phyloP scores from a whole-genome alignment of 2,329 filamentous ascomycete species.

The Ilyonectria sp. region DNA sequence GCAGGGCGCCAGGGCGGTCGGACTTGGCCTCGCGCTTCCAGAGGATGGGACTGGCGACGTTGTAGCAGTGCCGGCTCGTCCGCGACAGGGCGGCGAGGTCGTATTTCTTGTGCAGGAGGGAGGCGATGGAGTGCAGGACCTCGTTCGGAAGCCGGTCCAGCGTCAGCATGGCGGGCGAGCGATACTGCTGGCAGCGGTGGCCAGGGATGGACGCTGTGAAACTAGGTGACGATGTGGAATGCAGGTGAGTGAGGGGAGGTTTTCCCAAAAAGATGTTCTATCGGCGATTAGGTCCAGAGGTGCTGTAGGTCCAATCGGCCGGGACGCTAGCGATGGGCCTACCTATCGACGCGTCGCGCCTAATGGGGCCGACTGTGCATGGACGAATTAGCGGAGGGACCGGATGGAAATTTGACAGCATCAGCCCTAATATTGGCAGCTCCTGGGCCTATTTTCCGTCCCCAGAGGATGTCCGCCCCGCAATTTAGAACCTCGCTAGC shows the following conservation, averaged over 20 bases:
- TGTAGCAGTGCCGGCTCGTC: conserved; percentile 44
- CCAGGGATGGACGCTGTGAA: conserved; percentile 16
- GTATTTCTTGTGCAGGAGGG: conserved; percentile 45
- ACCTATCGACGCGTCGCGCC: conserved; percentile 28
- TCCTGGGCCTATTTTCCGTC: conserved; percentile 9
- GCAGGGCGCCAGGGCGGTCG: conserved; percentile 46
- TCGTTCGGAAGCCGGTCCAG: conserved; percentile 51
- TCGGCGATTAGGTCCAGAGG: conserved; percentile 18
- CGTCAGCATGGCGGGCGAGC: conserved; percentile 46
- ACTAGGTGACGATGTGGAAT: conserved; percentile 14
- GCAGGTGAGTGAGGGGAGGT: conserved; percentile 40
- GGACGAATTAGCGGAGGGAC: not conserved
- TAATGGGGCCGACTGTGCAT: conserved; percentile 1
- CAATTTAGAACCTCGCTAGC: conserved; percentile 19
- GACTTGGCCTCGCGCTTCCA: conserved; percentile 48
- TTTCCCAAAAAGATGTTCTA: conserved; percentile 23
- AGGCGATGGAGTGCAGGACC: conserved; percentile 45
- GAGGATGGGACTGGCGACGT: conserved; percentile 46
- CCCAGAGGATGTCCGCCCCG: conserved; percentile 14
- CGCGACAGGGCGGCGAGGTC: conserved; percentile 46
- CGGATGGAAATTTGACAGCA: conserved; percentile 1
- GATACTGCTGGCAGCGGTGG: conserved; percentile 32
- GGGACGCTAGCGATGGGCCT: conserved; percentile 10
- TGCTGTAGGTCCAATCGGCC: conserved; percentile 25
- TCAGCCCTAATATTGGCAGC: conserved; percentile 20